A percentile compares a stretch with the other conserved stretches of the same genome.
These are phyloP conservation scores for Pythium insidiosum DNA, from an alignment of 352 stramenopile genomes.

Conservation along the genomic window DNA sequence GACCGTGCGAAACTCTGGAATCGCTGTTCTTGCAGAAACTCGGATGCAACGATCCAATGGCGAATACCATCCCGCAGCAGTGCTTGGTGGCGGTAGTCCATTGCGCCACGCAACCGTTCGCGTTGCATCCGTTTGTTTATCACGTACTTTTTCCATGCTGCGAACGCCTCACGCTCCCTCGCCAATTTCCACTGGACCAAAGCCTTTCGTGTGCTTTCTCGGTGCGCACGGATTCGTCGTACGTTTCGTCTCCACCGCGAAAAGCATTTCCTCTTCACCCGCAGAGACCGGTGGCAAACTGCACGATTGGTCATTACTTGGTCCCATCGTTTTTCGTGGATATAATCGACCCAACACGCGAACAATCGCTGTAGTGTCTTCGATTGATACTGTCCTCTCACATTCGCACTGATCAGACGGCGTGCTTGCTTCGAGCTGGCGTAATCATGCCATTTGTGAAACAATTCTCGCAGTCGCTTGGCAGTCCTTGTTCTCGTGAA, in stretches of 20 bases:
- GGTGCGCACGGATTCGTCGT: slow-evolving; percentile 3
- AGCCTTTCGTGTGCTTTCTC: slow-evolving; percentile 20
- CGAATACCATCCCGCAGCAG: slow-evolving; percentile 34
- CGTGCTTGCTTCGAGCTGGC: too few species aligned
- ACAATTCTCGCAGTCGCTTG: too few species aligned
- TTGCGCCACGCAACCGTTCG: slow-evolving; percentile 30
- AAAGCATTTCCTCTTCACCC: slow-evolving; percentile 24
- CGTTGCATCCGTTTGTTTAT: slow-evolving; percentile 20
- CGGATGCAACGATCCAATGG: slow-evolving; percentile 45
- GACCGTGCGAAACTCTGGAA: slow-evolving; percentile 11
- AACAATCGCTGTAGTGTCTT: too few species aligned
- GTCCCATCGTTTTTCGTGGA: slow-evolving; percentile 30
- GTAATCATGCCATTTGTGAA: too few species aligned
- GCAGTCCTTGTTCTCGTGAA: too few species aligned
- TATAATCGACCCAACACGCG: slow-evolving; percentile 18
- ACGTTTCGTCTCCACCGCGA: slow-evolving; percentile 21
- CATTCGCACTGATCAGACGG: too few species aligned
- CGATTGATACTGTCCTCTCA: too few species aligned
- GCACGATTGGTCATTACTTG: slow-evolving; percentile 30
- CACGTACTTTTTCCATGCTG: slow-evolving; percentile 28
- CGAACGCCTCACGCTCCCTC: slow-evolving; percentile 21
- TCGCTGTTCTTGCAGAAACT: slow-evolving; percentile 27
- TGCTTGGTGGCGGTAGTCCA: slow-evolving; percentile 39
- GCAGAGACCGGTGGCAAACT: slow-evolving; percentile 15
- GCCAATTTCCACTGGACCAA: slow-evolving; percentile 51